Evolutionary conservation across 1,139 yeast species (phyloP).

Genomic region (Protomyces inundatus): DNA sequence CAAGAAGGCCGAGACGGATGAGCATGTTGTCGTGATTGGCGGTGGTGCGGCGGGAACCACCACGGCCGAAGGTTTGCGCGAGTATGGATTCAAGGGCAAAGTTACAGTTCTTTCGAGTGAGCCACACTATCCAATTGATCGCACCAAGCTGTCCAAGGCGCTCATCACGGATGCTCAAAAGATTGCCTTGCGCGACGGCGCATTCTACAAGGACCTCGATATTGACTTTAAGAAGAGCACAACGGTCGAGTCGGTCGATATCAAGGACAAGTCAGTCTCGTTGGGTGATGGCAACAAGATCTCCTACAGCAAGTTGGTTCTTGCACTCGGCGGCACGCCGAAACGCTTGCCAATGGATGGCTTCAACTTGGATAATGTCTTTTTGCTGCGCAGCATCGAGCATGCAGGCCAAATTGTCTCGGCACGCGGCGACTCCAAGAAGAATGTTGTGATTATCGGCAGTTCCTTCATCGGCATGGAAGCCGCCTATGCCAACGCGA

Average conservation of each 20-base stretch:
- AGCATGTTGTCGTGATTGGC: constrained; percentile 26
- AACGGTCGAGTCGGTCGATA: constrained; percentile 26
- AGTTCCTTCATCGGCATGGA: constrained; percentile 30
- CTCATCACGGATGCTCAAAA: constrained; percentile 27
- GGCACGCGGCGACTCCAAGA: constrained; percentile 25
- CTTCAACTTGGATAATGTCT: constrained; percentile 26
- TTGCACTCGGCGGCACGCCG: constrained; percentile 30
- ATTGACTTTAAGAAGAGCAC: constrained; percentile 21
- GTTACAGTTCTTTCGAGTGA: constrained; percentile 28
- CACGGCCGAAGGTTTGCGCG: constrained; percentile 26
- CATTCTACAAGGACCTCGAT: constrained; percentile 27
- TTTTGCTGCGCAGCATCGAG: constrained; percentile 25
- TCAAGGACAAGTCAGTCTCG: constrained; percentile 16
- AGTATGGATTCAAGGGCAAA: constrained; percentile 22
- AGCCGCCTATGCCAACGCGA: constrained; percentile 26
- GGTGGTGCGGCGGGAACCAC: constrained; percentile 28
- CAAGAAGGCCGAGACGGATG: constrained; percentile 6
- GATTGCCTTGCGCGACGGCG: constrained; percentile 25
- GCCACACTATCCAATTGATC: constrained; percentile 27
- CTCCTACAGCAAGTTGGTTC: constrained; percentile 24
- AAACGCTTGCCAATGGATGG: constrained; percentile 28
- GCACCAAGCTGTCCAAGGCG: constrained; percentile 29
- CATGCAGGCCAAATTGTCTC: constrained; percentile 25
- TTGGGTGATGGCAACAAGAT: constrained; percentile 8
- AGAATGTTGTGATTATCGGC: constrained; percentile 29